Base-by-base conservation (phyloP, 2,329 filamentous ascomycete genomes). In the Epichloe festucae region DNA sequence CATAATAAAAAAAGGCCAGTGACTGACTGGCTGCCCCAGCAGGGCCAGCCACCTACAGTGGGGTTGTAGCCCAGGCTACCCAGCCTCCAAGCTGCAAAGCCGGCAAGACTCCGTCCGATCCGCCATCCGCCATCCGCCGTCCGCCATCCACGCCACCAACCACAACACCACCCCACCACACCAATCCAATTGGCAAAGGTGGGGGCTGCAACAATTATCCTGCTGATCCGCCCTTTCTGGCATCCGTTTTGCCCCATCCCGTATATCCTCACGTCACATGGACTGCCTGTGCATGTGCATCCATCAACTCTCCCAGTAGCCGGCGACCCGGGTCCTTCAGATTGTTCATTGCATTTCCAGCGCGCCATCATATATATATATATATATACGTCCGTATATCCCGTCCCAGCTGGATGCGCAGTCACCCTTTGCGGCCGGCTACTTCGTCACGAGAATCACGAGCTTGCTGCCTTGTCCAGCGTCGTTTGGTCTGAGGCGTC, bases 191-290 rank as follows among this genome's bases (percentile, higher is more conserved):
- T 27, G 6, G 23, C 23, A 47, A n/a, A 46, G 31, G 51, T 48
- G 45, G 52, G 45, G 52, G 45, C 54, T 58, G 56, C 56, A 60
- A 58, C 55, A 55, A 55, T 58, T 56, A 56, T 60, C 57, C 56
- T 62, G 57, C 61, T 65, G 61, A 64, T 62, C 61, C 59, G 62
- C 60, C 56, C 7, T 55, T 51, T 52, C 27, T 50, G 53, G 54
- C 58, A 60, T 58, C 55, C 40, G 56, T 53, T 60, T 58, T 62
- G 49, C 59, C 57, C 54, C 57, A 57, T 51, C 47, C 41, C 40
- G 11, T 36, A 51, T 35, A 52, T 49, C 54, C 53, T 56, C 55
- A 55, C 62, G 60, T 67, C 64, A 67, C 62, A 67, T 66, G 65
- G 53, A 56, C 63, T 57, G 50, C 53, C 57, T 55, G 54, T 59